phyloP scores from a whole-genome alignment of 306 rosid species.

The Glycine tomentella region DNA sequence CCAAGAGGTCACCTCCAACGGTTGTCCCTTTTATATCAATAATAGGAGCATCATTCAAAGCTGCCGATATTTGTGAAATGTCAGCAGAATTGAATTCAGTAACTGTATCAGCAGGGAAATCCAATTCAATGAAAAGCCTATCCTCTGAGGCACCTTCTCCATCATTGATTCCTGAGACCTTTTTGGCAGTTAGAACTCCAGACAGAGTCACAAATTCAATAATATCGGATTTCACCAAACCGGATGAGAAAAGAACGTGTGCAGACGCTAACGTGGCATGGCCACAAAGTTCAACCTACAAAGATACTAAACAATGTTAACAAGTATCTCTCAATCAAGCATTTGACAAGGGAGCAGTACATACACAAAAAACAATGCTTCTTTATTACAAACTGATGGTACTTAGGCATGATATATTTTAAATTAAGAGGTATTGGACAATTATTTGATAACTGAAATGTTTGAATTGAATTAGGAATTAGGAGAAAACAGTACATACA shows the following conservation, averaged over 20 bases:
- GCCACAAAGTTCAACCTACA: conserved; percentile 18
- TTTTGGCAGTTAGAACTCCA: conserved; percentile 17
- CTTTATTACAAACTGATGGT: no score
- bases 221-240: not conserved
- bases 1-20: not conserved
- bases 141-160: not conserved
- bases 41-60: conserved; percentile 13
- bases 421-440: not conserved
- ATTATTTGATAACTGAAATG: no score
- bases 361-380: not conserved
- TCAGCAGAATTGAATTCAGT: not conserved
- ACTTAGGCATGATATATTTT: not conserved
- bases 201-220: conserved; percentile 21
- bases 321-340: not conserved
- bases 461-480: no score
- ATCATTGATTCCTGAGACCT: not conserved
- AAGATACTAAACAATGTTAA: not conserved
- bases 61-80: not conserved
- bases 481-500: no score
- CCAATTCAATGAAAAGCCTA: not conserved
- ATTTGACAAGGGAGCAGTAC: not conserved
- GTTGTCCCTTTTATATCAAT: conserved; percentile 1
- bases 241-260: conserved; percentile 4
- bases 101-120: conserved; percentile 8
- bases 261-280: conserved; percentile 30